These are phyloP conservation scores for Agaricales sp. DNA, from an alignment of 1,284 basidiomycete genomes.

Conservation along the genomic window DNA sequence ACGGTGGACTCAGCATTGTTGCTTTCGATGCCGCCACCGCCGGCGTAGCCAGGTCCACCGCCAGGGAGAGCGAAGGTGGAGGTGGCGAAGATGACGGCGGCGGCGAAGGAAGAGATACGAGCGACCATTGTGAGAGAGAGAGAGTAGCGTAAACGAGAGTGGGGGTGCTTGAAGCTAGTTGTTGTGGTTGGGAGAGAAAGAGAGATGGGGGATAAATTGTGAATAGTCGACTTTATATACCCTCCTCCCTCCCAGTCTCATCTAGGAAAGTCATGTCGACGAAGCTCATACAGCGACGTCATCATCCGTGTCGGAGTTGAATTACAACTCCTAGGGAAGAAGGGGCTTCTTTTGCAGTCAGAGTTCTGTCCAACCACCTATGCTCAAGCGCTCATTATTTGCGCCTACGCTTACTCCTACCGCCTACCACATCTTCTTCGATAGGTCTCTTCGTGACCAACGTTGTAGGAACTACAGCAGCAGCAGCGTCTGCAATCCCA, in stretches of 20 bases:
- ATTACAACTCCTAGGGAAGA: background rate
- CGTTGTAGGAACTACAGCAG: slow-evolving; percentile 7
- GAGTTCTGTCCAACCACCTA: background rate
- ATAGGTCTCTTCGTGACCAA: background rate
- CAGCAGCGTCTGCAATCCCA: slow-evolving; percentile 15
- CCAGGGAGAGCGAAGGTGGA: slow-evolving; percentile 22
- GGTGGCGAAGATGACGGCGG: slow-evolving; percentile 17
- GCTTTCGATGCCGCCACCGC: background rate
- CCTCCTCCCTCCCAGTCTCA: background rate
- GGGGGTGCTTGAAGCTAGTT: background rate
- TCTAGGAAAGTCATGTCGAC: background rate
- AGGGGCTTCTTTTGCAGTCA: background rate
- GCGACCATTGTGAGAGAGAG: slow-evolving; percentile 20
- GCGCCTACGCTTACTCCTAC: background rate
- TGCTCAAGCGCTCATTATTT: background rate
- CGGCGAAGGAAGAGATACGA: slow-evolving; percentile 18
- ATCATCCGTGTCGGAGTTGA: background rate
- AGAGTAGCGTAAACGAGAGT: background rate
- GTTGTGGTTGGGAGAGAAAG: background rate
- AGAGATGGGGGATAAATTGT: background rate
- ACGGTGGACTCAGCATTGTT: background rate
- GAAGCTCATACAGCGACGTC: too few relatives aligned
- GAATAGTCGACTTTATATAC: background rate
- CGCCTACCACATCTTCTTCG: background rate
- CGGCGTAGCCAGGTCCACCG: too few relatives aligned